Evolutionary conservation across 2,329 filamentous ascomycete species (phyloP).

Genomic region (Fusarium nelsonii): DNA sequence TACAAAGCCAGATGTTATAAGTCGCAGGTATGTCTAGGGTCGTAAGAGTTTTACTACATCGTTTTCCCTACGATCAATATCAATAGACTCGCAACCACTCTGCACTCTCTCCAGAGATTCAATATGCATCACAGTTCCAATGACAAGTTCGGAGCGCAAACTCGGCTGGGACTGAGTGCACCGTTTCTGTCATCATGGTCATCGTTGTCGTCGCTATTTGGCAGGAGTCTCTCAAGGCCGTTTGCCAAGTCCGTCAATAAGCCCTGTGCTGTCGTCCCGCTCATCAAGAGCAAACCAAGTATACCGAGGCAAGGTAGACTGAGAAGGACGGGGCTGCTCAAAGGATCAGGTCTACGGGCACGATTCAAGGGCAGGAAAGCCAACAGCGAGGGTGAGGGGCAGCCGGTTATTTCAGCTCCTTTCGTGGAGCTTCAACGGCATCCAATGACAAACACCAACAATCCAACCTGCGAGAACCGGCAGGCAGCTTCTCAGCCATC

Average conservation of each 20-base stretch:
- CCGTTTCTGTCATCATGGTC: not conserved
- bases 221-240: not conserved
- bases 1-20: not conserved
- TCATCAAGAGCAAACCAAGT: not conserved
- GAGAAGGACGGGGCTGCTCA: not conserved
- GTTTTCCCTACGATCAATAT: not conserved
- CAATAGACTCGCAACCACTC: not conserved
- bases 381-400: not conserved
- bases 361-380: not conserved
- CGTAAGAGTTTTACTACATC: not conserved
- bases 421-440: not conserved
- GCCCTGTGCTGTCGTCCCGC: not conserved
- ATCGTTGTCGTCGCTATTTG: not conserved
- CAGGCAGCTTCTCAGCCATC: not conserved
- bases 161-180: constrained; percentile 1
- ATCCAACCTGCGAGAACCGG: not conserved
- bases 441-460: not conserved
- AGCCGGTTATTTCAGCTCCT: constrained; percentile 3
- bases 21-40: not conserved
- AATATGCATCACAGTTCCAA: constrained; percentile 13
- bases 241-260: not conserved
- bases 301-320: not conserved
- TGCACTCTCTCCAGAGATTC: not conserved
- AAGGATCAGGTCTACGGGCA: not conserved
- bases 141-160: not conserved